A percentile compares a stretch with the other conserved stretches of the same genome.
Evolutionary conservation across 2,329 filamentous ascomycete species (phyloP).

Genomic region (Alternaria gaisen): DNA sequence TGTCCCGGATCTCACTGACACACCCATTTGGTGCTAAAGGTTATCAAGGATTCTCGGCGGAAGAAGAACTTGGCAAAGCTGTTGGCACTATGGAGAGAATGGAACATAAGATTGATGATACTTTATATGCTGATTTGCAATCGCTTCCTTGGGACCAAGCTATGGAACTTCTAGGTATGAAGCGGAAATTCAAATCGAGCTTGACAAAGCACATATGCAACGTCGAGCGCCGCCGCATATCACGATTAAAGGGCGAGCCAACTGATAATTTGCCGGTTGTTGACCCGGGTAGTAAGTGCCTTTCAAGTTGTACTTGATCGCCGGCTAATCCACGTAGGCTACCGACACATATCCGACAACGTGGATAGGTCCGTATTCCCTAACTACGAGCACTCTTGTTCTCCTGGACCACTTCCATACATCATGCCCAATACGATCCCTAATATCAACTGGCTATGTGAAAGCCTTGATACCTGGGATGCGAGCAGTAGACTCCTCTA

Average conservation of each 20-base stretch:
- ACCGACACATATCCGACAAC: slow-evolving; percentile 35
- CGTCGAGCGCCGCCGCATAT: slow-evolving; percentile 43
- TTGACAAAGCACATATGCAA: slow-evolving; percentile 44
- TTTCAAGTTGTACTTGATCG: neutral
- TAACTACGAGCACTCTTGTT: slow-evolving; percentile 23
- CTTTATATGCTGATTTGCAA: slow-evolving; percentile 38
- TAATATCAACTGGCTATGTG: slow-evolving; percentile 16
- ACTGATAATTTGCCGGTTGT: slow-evolving; percentile 31
- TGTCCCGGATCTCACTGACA: slow-evolving; percentile 44
- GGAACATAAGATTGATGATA: slow-evolving; percentile 35
- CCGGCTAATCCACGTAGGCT: slow-evolving; percentile 28
- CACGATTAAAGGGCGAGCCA: slow-evolving; percentile 39
- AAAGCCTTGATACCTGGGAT: slow-evolving; percentile 17
- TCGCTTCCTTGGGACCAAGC: slow-evolving; percentile 42
- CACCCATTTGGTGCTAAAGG: slow-evolving; percentile 45
- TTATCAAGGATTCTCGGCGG: slow-evolving; percentile 38
- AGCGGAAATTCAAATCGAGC: slow-evolving; percentile 36
- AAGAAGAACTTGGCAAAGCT: slow-evolving; percentile 39
- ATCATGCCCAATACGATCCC: slow-evolving; percentile 27
- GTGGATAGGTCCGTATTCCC: slow-evolving; percentile 40
- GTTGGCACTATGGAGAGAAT: slow-evolving; percentile 42
- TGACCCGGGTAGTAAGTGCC: slow-evolving; percentile 28
- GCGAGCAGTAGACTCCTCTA: slow-evolving; percentile 22
- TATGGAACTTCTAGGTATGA: slow-evolving; percentile 35
- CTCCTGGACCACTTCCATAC: slow-evolving; percentile 12